Evolutionary conservation across 441 rosid species (phyloP).

Genomic region (Melastoma candidum): DNA sequence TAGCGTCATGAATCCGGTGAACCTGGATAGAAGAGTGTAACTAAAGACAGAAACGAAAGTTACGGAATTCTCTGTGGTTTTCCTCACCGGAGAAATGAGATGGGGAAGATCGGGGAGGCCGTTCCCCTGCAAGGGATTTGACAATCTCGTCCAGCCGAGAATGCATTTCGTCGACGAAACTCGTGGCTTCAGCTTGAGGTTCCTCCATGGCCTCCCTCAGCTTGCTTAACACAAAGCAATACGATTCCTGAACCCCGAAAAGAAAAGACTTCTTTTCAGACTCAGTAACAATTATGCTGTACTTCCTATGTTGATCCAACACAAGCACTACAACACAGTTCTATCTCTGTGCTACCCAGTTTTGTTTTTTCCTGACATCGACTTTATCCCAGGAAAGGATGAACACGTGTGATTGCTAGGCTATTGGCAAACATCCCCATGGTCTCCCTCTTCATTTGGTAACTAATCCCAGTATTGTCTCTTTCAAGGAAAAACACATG

Average conservation of each 20-base stretch:
- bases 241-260: slow-evolving; percentile 29
- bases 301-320: too few species aligned
- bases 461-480: background rate
- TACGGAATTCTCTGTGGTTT: background rate
- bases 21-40: too few species aligned
- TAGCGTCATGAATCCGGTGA: too few species aligned
- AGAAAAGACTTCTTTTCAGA: too few species aligned
- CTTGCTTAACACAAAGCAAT: slow-evolving; percentile 34
- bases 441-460: slow-evolving; percentile 9
- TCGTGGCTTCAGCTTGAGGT: slow-evolving; percentile 37
- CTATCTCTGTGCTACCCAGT: background rate
- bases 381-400: background rate
- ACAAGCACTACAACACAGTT: too few species aligned
- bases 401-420: slow-evolving; percentile 5
- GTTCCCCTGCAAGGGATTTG: background rate
- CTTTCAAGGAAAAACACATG: slow-evolving; percentile 1
- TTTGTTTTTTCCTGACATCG: background rate
- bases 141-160: slow-evolving; percentile 34
- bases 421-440: slow-evolving; percentile 1
- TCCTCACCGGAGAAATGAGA: slow-evolving; percentile 18
- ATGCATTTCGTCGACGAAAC: slow-evolving; percentile 39
- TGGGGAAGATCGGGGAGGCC: slow-evolving; percentile 14
- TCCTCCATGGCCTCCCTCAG: slow-evolving; percentile 44
- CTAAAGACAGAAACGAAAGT: too few species aligned
- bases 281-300: too few species aligned